Evolutionary conservation across 2,329 filamentous ascomycete genomes (phyloP).

Genomic region (Phialophora tarda): DNA sequence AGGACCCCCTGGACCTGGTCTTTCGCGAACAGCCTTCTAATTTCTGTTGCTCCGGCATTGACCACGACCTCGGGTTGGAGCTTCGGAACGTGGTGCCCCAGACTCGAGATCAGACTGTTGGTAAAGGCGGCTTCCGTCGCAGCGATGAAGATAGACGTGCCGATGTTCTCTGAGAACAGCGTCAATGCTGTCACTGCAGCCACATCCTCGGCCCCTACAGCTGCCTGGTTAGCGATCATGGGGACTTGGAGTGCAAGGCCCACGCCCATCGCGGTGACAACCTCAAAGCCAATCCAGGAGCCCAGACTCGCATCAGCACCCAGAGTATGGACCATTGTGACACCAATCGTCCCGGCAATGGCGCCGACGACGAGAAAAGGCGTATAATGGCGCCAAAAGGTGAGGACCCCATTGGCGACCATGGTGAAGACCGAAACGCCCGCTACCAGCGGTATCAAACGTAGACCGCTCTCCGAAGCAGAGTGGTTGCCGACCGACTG

Average conservation of each 20-base stretch:
- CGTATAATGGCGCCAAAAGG: conserved; percentile 35
- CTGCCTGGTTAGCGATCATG: conserved; percentile 38
- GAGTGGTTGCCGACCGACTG: conserved; percentile 47
- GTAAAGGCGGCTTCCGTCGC: conserved; percentile 43
- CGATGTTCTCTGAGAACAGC: conserved; percentile 41
- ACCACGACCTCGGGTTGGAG: conserved; percentile 39
- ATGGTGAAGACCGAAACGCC: conserved; percentile 44
- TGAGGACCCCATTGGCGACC: conserved; percentile 43
- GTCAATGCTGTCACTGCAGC: conserved; percentile 38
- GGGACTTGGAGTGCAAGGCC: conserved; percentile 39
- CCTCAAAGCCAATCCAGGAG: conserved; percentile 47
- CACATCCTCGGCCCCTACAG: conserved; percentile 38
- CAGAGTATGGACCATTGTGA: conserved; percentile 44
- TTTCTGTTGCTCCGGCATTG: conserved; percentile 41
- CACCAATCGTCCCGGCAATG: conserved; percentile 38
- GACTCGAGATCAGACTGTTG: conserved; percentile 39
- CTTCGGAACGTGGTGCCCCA: conserved; percentile 13
- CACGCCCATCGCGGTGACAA: conserved; percentile 40
- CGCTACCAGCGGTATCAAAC: conserved; percentile 50
- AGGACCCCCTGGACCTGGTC: conserved; percentile 39
- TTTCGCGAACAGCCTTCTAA: conserved; percentile 39
- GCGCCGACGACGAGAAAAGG: conserved; percentile 40
- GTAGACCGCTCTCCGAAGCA: conserved; percentile 47
- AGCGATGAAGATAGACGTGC: conserved; percentile 41
- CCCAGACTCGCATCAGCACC: conserved; percentile 37